A percentile compares a stretch with the other conserved stretches of the same genome.
These are phyloP conservation scores for Phaeophleospora eucalypticola DNA, from an alignment of 2,329 filamentous ascomycete genomes.

Conservation along the genomic window DNA sequence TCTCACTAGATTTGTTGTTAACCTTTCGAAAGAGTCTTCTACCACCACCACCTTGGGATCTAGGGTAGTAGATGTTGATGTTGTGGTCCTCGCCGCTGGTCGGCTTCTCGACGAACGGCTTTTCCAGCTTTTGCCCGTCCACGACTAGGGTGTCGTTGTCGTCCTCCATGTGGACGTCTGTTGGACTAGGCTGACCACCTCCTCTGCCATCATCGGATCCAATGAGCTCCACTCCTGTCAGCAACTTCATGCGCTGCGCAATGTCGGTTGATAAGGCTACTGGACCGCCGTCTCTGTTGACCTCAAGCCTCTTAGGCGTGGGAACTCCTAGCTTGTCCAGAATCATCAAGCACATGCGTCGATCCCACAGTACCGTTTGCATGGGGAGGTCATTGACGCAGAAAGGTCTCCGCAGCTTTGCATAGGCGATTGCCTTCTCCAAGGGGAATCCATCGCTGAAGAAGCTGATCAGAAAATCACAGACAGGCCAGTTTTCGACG, in stretches of 20 bases:
- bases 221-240: slow-evolving; percentile 72
- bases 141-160: slow-evolving; percentile 84
- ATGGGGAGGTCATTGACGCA: slow-evolving; percentile 97
- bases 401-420: slow-evolving; percentile 87
- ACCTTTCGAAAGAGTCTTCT: slow-evolving; percentile 93
- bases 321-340: slow-evolving; percentile 86
- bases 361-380: slow-evolving; percentile 96
- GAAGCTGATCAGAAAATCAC: slow-evolving; percentile 95
- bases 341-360: slow-evolving; percentile 80
- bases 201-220: slow-evolving; percentile 65
- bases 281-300: slow-evolving; percentile 89
- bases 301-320: slow-evolving; percentile 81
- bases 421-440: slow-evolving; percentile 95
- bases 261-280: slow-evolving; percentile 72
- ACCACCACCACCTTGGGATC: slow-evolving; percentile 79
- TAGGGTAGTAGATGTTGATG: slow-evolving; percentile 95
- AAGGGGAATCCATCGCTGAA: slow-evolving; percentile 97
- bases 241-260: slow-evolving; percentile 71
- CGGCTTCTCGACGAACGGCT: slow-evolving; percentile 97
- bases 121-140: slow-evolving; percentile 74
- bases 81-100: slow-evolving; percentile 99
- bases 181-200: slow-evolving; percentile 53
- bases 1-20: slow-evolving; percentile 98
- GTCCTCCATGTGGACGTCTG: slow-evolving; percentile 79
- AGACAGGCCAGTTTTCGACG: slow-evolving; percentile 93